A percentile compares a stretch with the other conserved stretches of the same genome.
These are phyloP conservation scores for Boletus tylopilopsis DNA, from an alignment of 768 basidiomycete genomes.

Conservation along the genomic window DNA sequence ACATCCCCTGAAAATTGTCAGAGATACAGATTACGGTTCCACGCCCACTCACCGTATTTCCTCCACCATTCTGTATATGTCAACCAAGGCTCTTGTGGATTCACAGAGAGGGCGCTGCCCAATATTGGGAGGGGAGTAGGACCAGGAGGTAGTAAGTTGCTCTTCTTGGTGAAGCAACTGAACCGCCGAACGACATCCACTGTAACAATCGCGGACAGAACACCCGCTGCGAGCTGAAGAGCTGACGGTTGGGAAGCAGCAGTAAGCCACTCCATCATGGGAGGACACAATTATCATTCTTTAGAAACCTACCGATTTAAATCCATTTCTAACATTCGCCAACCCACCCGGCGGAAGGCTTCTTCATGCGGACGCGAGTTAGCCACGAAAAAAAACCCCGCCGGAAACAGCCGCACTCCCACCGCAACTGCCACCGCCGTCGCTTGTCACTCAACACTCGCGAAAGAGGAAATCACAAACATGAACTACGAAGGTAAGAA, in stretches of 20 bases:
- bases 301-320: too few species aligned
- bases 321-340: too few species aligned
- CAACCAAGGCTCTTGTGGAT: background rate
- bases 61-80: constrained; percentile 4
- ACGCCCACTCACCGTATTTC: constrained; percentile 2
- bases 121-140: constrained; percentile 4
- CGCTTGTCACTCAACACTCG: too few species aligned
- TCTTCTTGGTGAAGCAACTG: background rate
- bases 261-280: background rate
- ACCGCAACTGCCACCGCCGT: too few species aligned
- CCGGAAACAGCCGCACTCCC: too few species aligned
- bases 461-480: too few species aligned
- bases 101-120: constrained; percentile 2
- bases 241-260: background rate
- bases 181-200: background rate
- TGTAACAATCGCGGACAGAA: background rate
- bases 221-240: background rate
- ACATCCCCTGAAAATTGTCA: background rate
- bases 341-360: too few species aligned
- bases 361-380: too few species aligned
- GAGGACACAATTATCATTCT: too few species aligned
- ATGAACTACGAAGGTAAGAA: too few species aligned
- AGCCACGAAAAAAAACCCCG: too few species aligned
- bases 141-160: constrained; percentile 5
- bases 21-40: background rate